Percentiles rank a stretch among this genome's conserved stretches.
Conservation (phyloP, 495 filamentous ascomycete species). For the Xylaria grammica region DNA sequence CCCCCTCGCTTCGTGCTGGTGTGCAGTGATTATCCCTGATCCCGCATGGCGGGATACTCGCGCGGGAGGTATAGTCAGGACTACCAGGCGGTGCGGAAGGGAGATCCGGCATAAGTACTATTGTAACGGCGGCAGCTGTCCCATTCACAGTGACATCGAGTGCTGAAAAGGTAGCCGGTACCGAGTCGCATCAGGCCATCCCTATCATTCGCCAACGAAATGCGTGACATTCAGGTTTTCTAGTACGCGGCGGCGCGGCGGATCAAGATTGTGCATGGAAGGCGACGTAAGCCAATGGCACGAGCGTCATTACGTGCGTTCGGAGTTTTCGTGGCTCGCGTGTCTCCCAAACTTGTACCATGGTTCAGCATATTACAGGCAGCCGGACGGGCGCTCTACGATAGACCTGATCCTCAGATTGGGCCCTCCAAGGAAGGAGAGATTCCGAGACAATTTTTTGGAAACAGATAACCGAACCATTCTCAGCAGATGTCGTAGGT, state of each 20-base stretch:
- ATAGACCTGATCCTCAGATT: constrained; percentile 17
- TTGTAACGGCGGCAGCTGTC: neutral
- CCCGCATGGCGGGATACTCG: constrained; percentile 1
- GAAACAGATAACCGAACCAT: constrained; percentile 21
- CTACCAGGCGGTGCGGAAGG: neutral
- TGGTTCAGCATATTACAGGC: constrained; percentile 8
- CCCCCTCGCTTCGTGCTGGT: constrained; percentile 21
- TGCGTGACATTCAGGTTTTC: constrained; percentile 9
- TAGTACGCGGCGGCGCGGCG: neutral
- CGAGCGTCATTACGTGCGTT: constrained; percentile 22
- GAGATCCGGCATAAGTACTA: constrained; percentile 10
- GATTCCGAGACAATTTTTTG: constrained; percentile 13
- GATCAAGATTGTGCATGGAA: constrained; percentile 16
- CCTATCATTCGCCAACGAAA: constrained; percentile 12
- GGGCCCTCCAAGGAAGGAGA: constrained; percentile 11
- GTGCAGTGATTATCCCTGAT: constrained; percentile 7
- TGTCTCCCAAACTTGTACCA: constrained; percentile 11
- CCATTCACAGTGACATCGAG: constrained; percentile 4
- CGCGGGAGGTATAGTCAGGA: neutral
- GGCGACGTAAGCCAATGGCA: constrained; percentile 8
- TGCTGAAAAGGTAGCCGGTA: neutral
- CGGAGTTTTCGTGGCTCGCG: constrained; percentile 17
- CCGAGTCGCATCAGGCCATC: neutral
- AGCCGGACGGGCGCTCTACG: neutral
- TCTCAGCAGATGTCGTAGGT: constrained; percentile 10